A percentile compares a stretch with the other conserved stretches of the same genome.
phyloP scores from a whole-genome alignment of 2,329 filamentous ascomycete species.

The Elsinoe ampelina region DNA sequence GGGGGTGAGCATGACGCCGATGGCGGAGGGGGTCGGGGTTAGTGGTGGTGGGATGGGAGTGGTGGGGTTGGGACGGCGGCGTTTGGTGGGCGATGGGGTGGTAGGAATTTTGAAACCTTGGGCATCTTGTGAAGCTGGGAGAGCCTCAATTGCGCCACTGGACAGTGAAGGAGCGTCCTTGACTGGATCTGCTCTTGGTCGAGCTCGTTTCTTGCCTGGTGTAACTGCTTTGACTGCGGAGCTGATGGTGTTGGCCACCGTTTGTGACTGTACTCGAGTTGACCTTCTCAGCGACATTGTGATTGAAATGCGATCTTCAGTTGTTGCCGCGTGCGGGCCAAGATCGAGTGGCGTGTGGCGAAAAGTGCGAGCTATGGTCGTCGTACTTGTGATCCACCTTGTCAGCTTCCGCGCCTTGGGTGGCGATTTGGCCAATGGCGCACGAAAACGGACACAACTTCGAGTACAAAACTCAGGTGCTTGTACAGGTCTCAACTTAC shows the following conservation, averaged over 20 bases:
- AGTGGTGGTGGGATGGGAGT: constrained; percentile 28
- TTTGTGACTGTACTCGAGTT: constrained; percentile 31
- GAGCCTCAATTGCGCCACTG: background rate
- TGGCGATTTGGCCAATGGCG: no score
- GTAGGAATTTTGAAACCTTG: constrained; percentile 20
- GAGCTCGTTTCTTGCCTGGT: background rate
- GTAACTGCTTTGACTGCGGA: constrained; percentile 9
- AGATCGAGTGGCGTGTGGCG: background rate
- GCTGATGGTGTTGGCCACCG: constrained; percentile 5
- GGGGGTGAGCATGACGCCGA: constrained; percentile 35
- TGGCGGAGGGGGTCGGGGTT: constrained; percentile 42
- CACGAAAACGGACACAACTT: no score
- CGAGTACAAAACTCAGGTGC: no score
- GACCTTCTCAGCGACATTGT: constrained; percentile 46
- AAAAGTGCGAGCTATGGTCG: background rate
- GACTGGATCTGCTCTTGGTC: background rate
- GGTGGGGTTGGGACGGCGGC: constrained; percentile 13
- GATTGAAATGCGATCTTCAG: constrained; percentile 14
- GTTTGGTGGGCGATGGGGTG: constrained; percentile 22
- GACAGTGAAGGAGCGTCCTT: background rate
- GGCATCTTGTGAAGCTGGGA: background rate
- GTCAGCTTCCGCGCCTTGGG: no score
- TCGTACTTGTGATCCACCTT: no score
- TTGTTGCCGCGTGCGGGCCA: background rate
- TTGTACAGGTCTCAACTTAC: no score